These are phyloP conservation scores for Citrus australasica DNA, from an alignment of 345 rosid species.

Conservation along the genomic window DNA sequence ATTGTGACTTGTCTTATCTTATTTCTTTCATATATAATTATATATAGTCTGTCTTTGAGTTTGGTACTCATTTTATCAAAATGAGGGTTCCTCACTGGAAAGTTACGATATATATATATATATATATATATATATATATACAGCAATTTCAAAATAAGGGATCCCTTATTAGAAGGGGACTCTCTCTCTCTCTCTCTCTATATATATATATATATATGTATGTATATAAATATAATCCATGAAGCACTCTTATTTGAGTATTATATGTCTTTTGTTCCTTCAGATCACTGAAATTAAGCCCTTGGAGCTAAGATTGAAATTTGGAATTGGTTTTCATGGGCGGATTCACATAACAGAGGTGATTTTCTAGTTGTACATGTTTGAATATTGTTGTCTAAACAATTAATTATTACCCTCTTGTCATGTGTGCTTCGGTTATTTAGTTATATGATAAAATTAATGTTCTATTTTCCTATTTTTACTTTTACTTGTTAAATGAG, in stretches of 20 bases:
- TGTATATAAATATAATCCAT: too few relatives aligned
- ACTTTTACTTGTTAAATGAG: conserved; percentile 22
- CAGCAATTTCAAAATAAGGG: too few relatives aligned
- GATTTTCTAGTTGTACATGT: conserved; percentile 14
- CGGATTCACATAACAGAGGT: conserved; percentile 94
- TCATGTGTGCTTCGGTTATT: background rate
- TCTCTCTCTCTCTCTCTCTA: too few relatives aligned
- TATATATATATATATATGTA: too few relatives aligned
- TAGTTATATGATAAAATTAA: background rate
- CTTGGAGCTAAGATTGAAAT: conserved; percentile 78
- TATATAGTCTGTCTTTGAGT: background rate
- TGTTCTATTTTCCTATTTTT: background rate
- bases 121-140: too few relatives aligned
- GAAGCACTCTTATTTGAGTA: background rate
- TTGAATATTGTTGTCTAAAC: conserved; percentile 14
- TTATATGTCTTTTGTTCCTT: conserved; percentile 17
- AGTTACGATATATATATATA: too few relatives aligned
- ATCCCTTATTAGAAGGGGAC: too few relatives aligned
- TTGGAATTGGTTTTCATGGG: conserved; percentile 75
- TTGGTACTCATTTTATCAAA: too few relatives aligned
- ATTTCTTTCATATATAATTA: background rate
- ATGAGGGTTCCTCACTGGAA: too few relatives aligned
- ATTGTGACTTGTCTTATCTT: background rate
- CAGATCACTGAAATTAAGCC: conserved; percentile 91
- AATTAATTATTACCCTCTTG: background rate